Percentiles rank a stretch among this genome's conserved stretches.
Conservation (phyloP, 352 stramenopile species). For the Pythium apleroticum region DNA sequence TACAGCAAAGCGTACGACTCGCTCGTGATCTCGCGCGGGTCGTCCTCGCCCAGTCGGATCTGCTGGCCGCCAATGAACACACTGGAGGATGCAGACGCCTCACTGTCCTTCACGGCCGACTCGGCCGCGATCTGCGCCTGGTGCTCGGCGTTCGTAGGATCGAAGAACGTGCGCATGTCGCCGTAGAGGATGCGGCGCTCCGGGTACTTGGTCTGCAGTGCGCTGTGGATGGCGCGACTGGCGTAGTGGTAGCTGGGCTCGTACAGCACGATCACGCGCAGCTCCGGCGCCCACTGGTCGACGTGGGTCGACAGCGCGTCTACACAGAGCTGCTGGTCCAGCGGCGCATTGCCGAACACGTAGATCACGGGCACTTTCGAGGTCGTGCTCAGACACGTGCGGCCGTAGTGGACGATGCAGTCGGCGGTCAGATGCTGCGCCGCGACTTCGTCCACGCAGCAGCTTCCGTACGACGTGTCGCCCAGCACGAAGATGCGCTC, state of each 20-base stretch:
- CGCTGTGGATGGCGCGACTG: constrained; percentile 49
- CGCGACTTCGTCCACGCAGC: constrained; percentile 95
- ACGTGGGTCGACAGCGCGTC: constrained; percentile 39
- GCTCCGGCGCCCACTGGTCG: constrained; percentile 31
- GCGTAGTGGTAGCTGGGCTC: constrained; percentile 89
- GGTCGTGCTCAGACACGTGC: constrained; percentile 89
- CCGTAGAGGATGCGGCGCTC: constrained; percentile 53
- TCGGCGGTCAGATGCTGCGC: constrained; percentile 93
- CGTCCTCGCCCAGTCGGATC: constrained; percentile 35
- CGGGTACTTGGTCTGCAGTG: constrained; percentile 37
- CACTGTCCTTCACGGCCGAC: neutral
- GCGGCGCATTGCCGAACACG: constrained; percentile 77
- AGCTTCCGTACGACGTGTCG: constrained; percentile 95
- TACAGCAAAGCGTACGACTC: constrained; percentile 62
- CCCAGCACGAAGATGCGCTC: constrained; percentile 92
- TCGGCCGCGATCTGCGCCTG: constrained; percentile 14
- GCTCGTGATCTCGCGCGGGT: constrained; percentile 32
- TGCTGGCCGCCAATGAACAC: constrained; percentile 63
- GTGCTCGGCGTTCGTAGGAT: constrained; percentile 39
- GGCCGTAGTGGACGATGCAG: constrained; percentile 95
- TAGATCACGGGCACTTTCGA: constrained; percentile 91
- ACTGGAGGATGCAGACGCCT: neutral
- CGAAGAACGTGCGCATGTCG: constrained; percentile 72
- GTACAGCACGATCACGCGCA: constrained; percentile 89
- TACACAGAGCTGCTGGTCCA: constrained; percentile 61